phyloP scores from a whole-genome alignment of 1,284 basidiomycete species.

The Prillingera fragicola region DNA sequence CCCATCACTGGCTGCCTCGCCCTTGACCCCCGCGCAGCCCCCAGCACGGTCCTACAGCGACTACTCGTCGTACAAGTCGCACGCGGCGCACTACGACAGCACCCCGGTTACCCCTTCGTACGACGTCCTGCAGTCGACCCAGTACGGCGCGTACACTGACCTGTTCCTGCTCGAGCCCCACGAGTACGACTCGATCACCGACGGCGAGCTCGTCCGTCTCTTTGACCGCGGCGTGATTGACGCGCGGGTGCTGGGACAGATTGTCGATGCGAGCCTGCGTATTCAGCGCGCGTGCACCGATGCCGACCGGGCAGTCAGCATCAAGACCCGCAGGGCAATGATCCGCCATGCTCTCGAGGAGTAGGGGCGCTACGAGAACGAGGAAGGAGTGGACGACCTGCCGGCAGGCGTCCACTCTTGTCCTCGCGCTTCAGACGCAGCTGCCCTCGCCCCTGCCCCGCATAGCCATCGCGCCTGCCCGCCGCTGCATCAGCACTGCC shows the following conservation, averaged over 20 bases:
- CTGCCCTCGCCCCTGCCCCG: no score
- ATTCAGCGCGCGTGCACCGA: constrained; percentile 20
- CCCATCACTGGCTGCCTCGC: not conserved
- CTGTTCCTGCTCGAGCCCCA: constrained; percentile 20
- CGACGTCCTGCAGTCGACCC: constrained; percentile 5
- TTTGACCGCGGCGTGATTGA: constrained; percentile 19
- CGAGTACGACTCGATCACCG: constrained; percentile 21
- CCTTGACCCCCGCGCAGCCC: not conserved
- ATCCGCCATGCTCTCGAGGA: constrained; percentile 20
- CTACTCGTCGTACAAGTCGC: no score
- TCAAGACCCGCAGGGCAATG: constrained; percentile 21
- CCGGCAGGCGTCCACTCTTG: no score
- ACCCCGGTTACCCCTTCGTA: no score
- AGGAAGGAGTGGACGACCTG: no score
- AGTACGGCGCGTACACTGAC: constrained; percentile 21
- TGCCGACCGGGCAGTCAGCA: constrained; percentile 18
- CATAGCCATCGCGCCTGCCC: no score
- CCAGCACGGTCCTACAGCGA: no score
- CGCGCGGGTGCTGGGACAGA: constrained; percentile 15
- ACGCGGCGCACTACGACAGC: not conserved
- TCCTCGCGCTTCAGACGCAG: no score
- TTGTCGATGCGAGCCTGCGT: constrained; percentile 19
- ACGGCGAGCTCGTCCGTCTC: constrained; percentile 19
- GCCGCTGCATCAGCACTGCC: no score
- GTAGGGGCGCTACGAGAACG: no score